A percentile compares a stretch with the other conserved stretches of the same genome.
phyloP scores from a whole-genome alignment of 208 protist species.

The Balamuthia mandrillaris region DNA sequence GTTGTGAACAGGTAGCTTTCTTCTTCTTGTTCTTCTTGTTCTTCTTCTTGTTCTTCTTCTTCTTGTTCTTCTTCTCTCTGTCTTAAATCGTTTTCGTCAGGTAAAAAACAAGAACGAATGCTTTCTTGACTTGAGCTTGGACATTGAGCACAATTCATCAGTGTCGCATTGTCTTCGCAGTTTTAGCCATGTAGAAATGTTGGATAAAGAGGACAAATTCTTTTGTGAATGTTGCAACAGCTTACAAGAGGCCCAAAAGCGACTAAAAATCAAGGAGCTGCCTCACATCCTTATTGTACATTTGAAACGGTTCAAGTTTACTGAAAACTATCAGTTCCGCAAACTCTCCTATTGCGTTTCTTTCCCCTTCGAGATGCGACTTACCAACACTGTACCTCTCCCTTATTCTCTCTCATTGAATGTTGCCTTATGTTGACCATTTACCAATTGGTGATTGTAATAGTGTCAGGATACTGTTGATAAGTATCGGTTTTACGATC shows the following conservation, averaged over 20 bases:
- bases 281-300: conserved; percentile 69
- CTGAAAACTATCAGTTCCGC: conserved; percentile 52
- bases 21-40: neutral
- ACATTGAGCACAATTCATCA: conserved; percentile 69
- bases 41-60: neutral
- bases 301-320: conserved; percentile 75
- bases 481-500: conserved; percentile 42
- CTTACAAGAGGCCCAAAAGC: conserved; percentile 71
- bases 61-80: neutral
- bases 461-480: too few relatives aligned
- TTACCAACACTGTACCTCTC: too few relatives aligned
- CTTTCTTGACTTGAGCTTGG: conserved; percentile 74
- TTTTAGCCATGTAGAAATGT: conserved; percentile 59
- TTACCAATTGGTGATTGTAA: too few relatives aligned
- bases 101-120: conserved; percentile 65
- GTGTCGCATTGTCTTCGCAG: conserved; percentile 64
- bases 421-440: too few relatives aligned
- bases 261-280: conserved; percentile 66
- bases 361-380: conserved; percentile 69
- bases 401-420: too few relatives aligned
- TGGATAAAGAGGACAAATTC: conserved; percentile 70
- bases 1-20: conserved; percentile 62
- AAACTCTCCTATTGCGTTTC: conserved; percentile 69
- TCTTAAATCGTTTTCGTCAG: neutral
- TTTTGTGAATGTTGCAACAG: conserved; percentile 70